A percentile compares a stretch with the other conserved stretches of the same genome.
Evolutionary conservation across 768 basidiomycete genomes (phyloP).

Genomic region (Phlegmacium glaucopus): DNA sequence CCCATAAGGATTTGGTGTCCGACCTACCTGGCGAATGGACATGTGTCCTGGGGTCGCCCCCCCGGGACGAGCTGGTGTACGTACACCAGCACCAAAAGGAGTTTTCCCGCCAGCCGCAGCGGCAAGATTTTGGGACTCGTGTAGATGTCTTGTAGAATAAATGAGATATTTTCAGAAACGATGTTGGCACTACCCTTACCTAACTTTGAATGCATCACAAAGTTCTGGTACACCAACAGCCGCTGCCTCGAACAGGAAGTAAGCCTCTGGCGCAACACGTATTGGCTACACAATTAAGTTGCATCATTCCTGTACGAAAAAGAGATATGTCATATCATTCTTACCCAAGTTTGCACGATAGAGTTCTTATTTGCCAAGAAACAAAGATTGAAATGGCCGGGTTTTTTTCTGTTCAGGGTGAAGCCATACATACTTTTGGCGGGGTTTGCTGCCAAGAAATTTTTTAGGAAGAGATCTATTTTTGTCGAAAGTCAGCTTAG

Average conservation of each 20-base stretch:
- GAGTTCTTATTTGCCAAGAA: constrained; percentile 93
- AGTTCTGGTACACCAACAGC: constrained; percentile 90
- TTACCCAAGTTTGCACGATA: constrained; percentile 88
- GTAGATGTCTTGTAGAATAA: constrained; percentile 54
- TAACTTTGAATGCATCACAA: constrained; percentile 95
- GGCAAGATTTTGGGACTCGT: constrained; percentile 67
- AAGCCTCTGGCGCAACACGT: constrained; percentile 83
- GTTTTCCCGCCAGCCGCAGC: constrained; percentile 66
- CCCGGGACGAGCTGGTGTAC: constrained; percentile 77
- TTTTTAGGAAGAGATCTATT: constrained; percentile 81
- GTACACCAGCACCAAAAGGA: constrained; percentile 70
- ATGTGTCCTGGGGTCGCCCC: constrained; percentile 76
- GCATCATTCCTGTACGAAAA: neutral
- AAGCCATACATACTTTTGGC: constrained; percentile 96
- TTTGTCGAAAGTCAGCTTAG: constrained; percentile 3
- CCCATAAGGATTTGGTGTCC: constrained; percentile 81
- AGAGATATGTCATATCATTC: constrained; percentile 23
- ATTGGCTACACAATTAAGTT: constrained; percentile 56
- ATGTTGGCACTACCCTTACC: constrained; percentile 36
- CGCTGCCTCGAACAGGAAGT: constrained; percentile 86
- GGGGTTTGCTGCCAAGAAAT: constrained; percentile 90
- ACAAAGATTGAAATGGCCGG: constrained; percentile 91
- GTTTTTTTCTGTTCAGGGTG: constrained; percentile 81
- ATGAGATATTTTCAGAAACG: neutral
- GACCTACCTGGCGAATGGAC: constrained; percentile 68